phyloP scores from a whole-genome alignment of 2,329 filamentous ascomycete species.

The Pseudopyrenochaeta lycopersici region DNA sequence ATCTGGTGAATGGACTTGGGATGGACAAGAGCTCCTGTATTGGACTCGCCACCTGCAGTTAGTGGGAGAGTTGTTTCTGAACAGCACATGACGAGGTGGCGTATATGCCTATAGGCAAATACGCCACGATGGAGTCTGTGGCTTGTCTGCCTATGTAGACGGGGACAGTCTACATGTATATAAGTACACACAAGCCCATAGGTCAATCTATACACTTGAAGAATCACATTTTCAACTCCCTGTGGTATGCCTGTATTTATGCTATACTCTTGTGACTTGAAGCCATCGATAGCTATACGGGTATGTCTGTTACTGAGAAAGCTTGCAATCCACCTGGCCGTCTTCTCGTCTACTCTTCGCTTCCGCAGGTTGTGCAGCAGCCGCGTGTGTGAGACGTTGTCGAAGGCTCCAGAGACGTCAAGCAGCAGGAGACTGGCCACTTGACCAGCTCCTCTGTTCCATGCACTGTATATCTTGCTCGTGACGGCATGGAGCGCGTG shows the following conservation, averaged over 20 bases:
- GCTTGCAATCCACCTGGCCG: slow-evolving; percentile 26
- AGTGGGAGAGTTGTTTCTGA: no score
- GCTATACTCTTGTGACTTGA: slow-evolving; percentile 13
- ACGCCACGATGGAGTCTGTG: no score
- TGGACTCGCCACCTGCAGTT: no score
- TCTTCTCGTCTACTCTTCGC: slow-evolving; percentile 20
- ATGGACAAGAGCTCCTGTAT: no score
- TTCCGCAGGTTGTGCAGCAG: slow-evolving; percentile 32
- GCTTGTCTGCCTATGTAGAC: no score
- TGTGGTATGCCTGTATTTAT: slow-evolving; percentile 37
- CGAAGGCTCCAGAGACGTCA: slow-evolving; percentile 42
- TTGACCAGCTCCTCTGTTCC: slow-evolving; percentile 14
- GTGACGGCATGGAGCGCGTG: slow-evolving; percentile 37
- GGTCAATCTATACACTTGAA: no score
- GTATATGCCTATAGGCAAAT: no score
- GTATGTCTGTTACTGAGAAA: slow-evolving; percentile 24
- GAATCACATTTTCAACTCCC: no score
- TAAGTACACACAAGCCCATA: no score
- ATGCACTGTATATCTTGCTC: slow-evolving; percentile 33
- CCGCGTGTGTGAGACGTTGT: slow-evolving; percentile 31
- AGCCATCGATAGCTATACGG: slow-evolving; percentile 20
- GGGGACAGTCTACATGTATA: no score
- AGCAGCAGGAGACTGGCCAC: slow-evolving; percentile 43
- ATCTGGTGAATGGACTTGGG: no score
- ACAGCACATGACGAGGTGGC: no score